These are phyloP conservation scores for Suillus sp. DNA, from an alignment of 768 basidiomycete genomes.

Conservation along the genomic window DNA sequence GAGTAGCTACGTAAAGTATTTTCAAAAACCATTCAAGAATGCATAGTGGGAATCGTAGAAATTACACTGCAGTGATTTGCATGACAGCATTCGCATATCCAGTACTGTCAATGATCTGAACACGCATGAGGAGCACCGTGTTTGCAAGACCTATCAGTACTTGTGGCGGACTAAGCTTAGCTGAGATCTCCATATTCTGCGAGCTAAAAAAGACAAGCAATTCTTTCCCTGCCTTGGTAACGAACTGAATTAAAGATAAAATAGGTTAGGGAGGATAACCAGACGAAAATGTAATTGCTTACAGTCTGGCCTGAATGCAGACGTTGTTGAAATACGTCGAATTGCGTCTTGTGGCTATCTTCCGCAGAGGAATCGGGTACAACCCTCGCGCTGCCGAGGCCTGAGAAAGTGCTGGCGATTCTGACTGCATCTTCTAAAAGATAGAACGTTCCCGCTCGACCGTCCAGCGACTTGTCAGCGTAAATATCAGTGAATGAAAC, in stretches of 20 bases:
- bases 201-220: conserved; percentile 64
- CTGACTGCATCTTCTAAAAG: conserved; percentile 44
- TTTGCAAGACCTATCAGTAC: conserved; percentile 46
- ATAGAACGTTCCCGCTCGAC: conserved; percentile 66
- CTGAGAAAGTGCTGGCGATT: conserved; percentile 56
- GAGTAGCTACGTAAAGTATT: conserved; percentile 6
- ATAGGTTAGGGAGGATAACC: neutral
- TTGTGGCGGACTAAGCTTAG: conserved; percentile 51
- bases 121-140: conserved; percentile 54
- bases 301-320: conserved; percentile 59
- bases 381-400: conserved; percentile 52
- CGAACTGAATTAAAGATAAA: conserved; percentile 46
- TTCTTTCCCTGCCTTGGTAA: conserved; percentile 51
- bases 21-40: neutral
- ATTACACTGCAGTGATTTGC: conserved; percentile 21
- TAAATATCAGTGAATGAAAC: conserved; percentile 41
- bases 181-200: conserved; percentile 44
- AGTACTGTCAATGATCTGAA: conserved; percentile 60
- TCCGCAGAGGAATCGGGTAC: conserved; percentile 42
- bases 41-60: neutral
- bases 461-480: conserved; percentile 38
- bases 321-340: conserved; percentile 50
- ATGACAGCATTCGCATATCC: conserved; percentile 58
- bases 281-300: conserved; percentile 20
- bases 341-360: conserved; percentile 46